Evolutionary conservation across 805 yeast species (phyloP), one percentile per base, ranked within the genome.

Genomic region (Candida nitratophila): DNA sequence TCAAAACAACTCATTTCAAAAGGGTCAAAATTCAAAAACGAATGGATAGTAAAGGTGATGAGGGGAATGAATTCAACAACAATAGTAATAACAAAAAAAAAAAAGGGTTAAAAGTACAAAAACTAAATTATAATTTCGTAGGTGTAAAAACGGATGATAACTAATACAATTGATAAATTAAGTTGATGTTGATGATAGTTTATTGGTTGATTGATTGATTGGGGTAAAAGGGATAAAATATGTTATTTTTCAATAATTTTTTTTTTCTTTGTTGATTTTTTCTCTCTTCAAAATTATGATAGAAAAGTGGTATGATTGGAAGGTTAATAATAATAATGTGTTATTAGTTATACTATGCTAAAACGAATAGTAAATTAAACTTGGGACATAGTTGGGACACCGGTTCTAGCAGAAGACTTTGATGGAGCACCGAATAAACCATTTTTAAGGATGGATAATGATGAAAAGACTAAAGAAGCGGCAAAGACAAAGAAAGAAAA

Each of bases 331-430:
- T n/a, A n/a, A n/a, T n/a, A n/a, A n/a, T n/a, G n/a, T n/a, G n/a
- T n/a, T n/a, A n/a, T n/a, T n/a, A n/a, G n/a, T n/a, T n/a, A n/a
- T n/a, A n/a, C n/a, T n/a, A n/a, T n/a, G n/a, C n/a, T n/a, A n/a
- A n/a, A n/a, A 36, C 21, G 17, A 31, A 11, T 7, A 8, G 6
- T 24, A 15, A n/a, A 16, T n/a, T 78, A 87, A 62, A 86, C 96
- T 74, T 86, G 93, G 49, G 95, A 79, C 76, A 86, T 81, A 60
- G 95, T 78, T 70, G 96, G 95, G 42, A 87, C 85, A 65, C 96
- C 96, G 48, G 87, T 81, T 71, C 83, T 79, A 47, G 87, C 76
- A 52, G 70, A 65, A 47, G 74, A 66, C 47, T 77, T 61, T 48
- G 73, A 50, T 64, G 66, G 48, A 57, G 76, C 69, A 63, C 87